phyloP scores from a whole-genome alignment of 2,329 filamentous ascomycete genomes.

The Diaporthe citriasiana region DNA sequence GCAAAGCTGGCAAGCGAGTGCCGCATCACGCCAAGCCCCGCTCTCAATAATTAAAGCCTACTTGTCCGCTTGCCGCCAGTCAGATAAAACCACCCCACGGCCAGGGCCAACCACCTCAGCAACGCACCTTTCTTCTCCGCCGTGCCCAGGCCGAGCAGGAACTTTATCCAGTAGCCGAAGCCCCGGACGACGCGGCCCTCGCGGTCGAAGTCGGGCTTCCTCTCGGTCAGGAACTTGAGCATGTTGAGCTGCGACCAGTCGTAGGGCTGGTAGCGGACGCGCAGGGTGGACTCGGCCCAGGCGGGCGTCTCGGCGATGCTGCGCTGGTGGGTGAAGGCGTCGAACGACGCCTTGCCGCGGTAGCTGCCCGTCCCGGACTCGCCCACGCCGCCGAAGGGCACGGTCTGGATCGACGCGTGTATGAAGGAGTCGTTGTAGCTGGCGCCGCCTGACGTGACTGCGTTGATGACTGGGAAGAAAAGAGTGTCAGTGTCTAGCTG shows the following conservation, averaged over 20 bases:
- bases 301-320: constrained; percentile 72
- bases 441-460: constrained; percentile 77
- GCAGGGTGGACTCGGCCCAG: constrained; percentile 78
- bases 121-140: constrained; percentile 64
- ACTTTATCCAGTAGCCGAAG: constrained; percentile 66
- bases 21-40: background rate
- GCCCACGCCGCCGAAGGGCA: constrained; percentile 88
- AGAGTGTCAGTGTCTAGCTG: constrained; percentile 38
- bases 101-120: constrained; percentile 64
- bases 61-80: constrained; percentile 31
- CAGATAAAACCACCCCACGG: constrained; percentile 45
- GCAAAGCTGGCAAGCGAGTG: background rate
- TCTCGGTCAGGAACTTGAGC: constrained; percentile 57
- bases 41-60: constrained; percentile 25
- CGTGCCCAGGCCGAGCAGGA: constrained; percentile 67
- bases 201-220: constrained; percentile 74
- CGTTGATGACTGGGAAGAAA: constrained; percentile 65
- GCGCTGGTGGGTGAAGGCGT: constrained; percentile 73
- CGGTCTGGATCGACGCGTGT: constrained; percentile 73
- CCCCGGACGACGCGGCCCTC: constrained; percentile 66
- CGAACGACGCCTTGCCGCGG: constrained; percentile 81
- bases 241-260: constrained; percentile 60
- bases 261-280: constrained; percentile 78
- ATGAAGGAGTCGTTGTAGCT: constrained; percentile 69
- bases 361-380: constrained; percentile 83